Conservation (phyloP, 1,284 basidiomycete genomes). For the Sphaerobolus stellatus region DNA sequence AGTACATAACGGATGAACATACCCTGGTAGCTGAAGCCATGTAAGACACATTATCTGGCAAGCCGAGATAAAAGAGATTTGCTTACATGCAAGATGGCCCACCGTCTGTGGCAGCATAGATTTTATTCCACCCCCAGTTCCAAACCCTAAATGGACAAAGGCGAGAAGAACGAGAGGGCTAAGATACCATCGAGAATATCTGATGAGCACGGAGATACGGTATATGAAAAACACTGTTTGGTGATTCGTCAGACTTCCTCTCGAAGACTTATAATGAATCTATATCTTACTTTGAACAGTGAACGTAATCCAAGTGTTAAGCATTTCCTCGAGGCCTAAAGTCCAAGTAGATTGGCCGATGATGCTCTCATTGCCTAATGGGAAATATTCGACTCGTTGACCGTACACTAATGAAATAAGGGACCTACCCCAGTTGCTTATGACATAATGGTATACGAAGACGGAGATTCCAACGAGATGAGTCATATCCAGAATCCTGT, state of each 20-base stretch:
- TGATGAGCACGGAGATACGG: neutral
- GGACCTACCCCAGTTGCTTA: slow-evolving; percentile 6
- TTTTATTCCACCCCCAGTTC: slow-evolving; percentile 9
- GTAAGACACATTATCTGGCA: neutral
- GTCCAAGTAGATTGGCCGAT: slow-evolving; percentile 7
- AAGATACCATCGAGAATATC: neutral
- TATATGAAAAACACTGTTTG: slow-evolving; percentile 10
- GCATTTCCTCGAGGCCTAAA: slow-evolving; percentile 8
- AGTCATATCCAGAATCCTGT: slow-evolving; percentile 7
- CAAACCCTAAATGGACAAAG: slow-evolving; percentile 6
- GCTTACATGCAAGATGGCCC: slow-evolving; percentile 7
- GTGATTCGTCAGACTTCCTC: neutral
- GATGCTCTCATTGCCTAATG: slow-evolving; percentile 1
- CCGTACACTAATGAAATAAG: neutral
- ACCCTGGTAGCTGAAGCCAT: slow-evolving; percentile 5
- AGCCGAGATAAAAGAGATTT: neutral
- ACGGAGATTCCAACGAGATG: slow-evolving; percentile 4
- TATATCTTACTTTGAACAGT: slow-evolving; percentile 5
- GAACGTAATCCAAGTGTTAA: slow-evolving; percentile 11
- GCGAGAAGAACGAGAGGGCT: slow-evolving; percentile 1
- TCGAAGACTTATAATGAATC: neutral
- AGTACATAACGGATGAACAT: neutral
- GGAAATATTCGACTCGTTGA: neutral
- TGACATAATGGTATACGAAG: slow-evolving; percentile 8
- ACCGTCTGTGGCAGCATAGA: slow-evolving; percentile 10